A percentile compares a stretch with the other conserved stretches of the same genome.
These are phyloP conservation scores for Gracilaria caudata DNA, from an alignment of 23 red algal species.

Conservation along the genomic window DNA sequence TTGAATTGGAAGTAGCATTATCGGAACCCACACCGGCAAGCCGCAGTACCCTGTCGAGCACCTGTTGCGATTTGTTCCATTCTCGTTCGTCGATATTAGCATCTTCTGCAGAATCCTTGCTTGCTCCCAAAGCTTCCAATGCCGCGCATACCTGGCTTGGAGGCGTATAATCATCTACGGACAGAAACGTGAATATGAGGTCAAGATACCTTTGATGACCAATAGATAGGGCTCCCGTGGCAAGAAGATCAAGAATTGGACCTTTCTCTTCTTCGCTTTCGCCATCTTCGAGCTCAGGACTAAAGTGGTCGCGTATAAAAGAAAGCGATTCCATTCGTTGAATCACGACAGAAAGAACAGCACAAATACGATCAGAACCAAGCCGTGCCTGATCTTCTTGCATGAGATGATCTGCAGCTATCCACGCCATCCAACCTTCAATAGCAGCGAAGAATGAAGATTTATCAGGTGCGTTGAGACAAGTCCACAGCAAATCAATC, in stretches of 20 bases:
- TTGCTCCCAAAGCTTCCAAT: slow-evolving; percentile 16
- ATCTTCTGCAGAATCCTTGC: slow-evolving; percentile 18
- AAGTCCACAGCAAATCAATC: slow-evolving; percentile 22
- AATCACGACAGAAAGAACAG: slow-evolving; percentile 25
- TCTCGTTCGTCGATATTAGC: background rate
- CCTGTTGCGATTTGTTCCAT: background rate
- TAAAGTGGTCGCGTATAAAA: slow-evolving; percentile 2
- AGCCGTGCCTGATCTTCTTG: slow-evolving; percentile 32
- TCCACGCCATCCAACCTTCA: slow-evolving; percentile 36
- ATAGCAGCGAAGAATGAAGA: slow-evolving; percentile 32
- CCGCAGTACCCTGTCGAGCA: slow-evolving; percentile 3
- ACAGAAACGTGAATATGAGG: slow-evolving; percentile 11
- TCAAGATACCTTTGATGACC: slow-evolving; percentile 14
- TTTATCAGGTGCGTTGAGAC: slow-evolving; percentile 21
- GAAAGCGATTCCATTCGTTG: slow-evolving; percentile 27
- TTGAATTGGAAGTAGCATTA: background rate
- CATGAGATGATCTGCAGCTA: slow-evolving; percentile 38
- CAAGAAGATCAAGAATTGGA: slow-evolving; percentile 1
- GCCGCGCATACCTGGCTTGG: slow-evolving; percentile 21
- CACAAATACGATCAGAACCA: slow-evolving; percentile 9
- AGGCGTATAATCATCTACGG: background rate
- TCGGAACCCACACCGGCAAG: background rate
- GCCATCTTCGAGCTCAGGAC: background rate
- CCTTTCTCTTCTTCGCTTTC: slow-evolving; percentile 27
- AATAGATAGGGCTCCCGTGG: slow-evolving; percentile 2